Percentiles rank a stretch among this genome's conserved stretches.
Conservation (phyloP, 1,284 basidiomycete species). For the Kwoniella shivajii region DNA sequence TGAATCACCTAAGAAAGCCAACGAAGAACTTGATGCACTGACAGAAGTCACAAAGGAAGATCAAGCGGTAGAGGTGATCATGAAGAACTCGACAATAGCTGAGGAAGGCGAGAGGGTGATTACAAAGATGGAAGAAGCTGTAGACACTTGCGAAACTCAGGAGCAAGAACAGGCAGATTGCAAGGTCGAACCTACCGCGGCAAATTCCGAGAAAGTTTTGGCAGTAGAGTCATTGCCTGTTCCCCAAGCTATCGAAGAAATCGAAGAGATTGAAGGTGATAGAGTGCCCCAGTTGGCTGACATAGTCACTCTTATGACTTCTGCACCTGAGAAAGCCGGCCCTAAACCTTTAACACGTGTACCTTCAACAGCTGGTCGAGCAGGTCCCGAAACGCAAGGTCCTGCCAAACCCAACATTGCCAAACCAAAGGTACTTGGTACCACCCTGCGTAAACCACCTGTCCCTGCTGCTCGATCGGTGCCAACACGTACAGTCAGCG, state of each 20-base stretch:
- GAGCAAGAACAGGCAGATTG: not conserved
- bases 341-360: no score
- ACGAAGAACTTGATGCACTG: not conserved
- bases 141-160: not conserved
- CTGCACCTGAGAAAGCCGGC: no score
- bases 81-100: no score
- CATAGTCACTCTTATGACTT: no score
- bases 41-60: not conserved
- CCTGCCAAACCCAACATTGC: not conserved
- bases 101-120: not conserved
- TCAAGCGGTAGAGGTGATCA: not conserved
- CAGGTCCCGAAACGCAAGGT: no score
- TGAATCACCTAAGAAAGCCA: conserved; percentile 1
- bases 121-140: not conserved
- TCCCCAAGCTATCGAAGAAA: no score
- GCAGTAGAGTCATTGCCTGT: no score
- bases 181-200: no score
- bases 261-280: no score
- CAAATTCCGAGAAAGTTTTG: no score
- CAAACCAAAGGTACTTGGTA: conserved; percentile 1
- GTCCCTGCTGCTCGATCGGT: conserved; percentile 12
- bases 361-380: no score
- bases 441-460: conserved; percentile 15
- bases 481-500: conserved; percentile 12
- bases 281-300: no score